A percentile compares a stretch with the other conserved stretches of the same genome.
Conservation (phyloP, 768 basidiomycete genomes). For the Tulasnella sp. region DNA sequence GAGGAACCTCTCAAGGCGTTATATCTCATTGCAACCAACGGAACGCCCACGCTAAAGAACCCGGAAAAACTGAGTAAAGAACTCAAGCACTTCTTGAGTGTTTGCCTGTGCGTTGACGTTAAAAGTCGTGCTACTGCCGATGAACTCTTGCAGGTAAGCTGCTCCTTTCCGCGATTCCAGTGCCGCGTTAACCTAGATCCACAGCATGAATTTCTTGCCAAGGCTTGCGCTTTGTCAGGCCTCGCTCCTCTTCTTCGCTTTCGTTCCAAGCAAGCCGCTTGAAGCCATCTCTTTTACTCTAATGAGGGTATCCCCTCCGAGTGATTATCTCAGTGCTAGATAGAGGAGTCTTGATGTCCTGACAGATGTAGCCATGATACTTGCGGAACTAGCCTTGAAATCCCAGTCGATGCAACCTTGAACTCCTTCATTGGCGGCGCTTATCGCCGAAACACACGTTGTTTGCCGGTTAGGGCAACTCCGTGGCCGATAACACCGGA, state of each 20-base stretch:
- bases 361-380: too few species aligned
- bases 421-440: too few species aligned
- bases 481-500: too few species aligned
- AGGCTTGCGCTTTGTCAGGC: constrained; percentile 69
- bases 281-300: too few species aligned
- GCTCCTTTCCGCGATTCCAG: constrained; percentile 14
- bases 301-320: too few species aligned
- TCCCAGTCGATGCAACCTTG: too few species aligned
- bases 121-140: constrained; percentile 52
- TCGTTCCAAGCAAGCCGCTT: constrained; percentile 16
- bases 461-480: too few species aligned
- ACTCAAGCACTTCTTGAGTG: constrained; percentile 90
- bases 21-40: constrained; percentile 94
- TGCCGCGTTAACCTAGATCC: constrained; percentile 7
- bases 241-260: constrained; percentile 71
- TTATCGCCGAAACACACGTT: too few species aligned
- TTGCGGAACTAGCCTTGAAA: too few species aligned
- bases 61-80: constrained; percentile 80
- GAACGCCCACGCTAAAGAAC: constrained; percentile 97
- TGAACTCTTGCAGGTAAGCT: constrained; percentile 47
- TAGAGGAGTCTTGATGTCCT: too few species aligned
- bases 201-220: constrained; percentile 89
- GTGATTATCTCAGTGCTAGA: too few species aligned
- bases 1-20: constrained; percentile 91
- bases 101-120: constrained; percentile 97